phyloP scores from a whole-genome alignment of 1,139 yeast genomes.

The Zygosaccharomyces sapae region DNA sequence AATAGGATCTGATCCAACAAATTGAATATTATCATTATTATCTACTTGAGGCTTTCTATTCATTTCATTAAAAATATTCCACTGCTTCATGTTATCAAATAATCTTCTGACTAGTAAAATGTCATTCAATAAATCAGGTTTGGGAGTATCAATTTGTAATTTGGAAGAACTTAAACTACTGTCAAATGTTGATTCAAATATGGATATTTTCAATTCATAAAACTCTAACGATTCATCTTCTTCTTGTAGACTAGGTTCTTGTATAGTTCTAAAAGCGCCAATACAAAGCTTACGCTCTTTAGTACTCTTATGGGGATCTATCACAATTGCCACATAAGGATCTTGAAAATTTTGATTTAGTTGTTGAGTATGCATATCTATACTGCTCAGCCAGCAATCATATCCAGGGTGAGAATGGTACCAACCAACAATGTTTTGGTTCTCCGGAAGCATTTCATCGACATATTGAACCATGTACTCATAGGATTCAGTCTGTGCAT shows the following conservation, averaged over 20 bases:
- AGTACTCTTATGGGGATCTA: slow-evolving; percentile 74
- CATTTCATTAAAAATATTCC: slow-evolving; percentile 17
- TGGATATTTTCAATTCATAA: slow-evolving; percentile 62
- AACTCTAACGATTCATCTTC: slow-evolving; percentile 70
- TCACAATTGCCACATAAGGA: slow-evolving; percentile 83
- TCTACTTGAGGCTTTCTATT: slow-evolving; percentile 1
- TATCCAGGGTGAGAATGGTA: slow-evolving; percentile 97
- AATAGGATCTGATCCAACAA: slow-evolving; percentile 2
- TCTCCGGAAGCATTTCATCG: slow-evolving; percentile 51
- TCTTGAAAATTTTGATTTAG: slow-evolving; percentile 86
- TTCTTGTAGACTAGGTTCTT: slow-evolving; percentile 48
- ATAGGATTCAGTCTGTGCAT: slow-evolving; percentile 90
- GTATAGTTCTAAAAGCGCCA: slow-evolving; percentile 79
- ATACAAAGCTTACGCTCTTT: slow-evolving; percentile 70
- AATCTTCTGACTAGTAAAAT: slow-evolving; percentile 16
- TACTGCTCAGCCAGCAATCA: slow-evolving; percentile 90
- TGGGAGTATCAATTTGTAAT: slow-evolving; percentile 13
- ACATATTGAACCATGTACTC: slow-evolving; percentile 89
- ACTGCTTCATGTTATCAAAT: slow-evolving; percentile 26
- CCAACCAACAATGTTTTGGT: slow-evolving; percentile 80
- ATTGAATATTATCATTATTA: neutral
- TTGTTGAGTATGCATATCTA: slow-evolving; percentile 83
- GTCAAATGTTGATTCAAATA: slow-evolving; percentile 59
- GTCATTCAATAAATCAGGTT: slow-evolving; percentile 12
- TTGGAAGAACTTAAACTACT: slow-evolving; percentile 13